Conservation (phyloP, 306 rosid genomes). For the Pyrus communis region DNA sequence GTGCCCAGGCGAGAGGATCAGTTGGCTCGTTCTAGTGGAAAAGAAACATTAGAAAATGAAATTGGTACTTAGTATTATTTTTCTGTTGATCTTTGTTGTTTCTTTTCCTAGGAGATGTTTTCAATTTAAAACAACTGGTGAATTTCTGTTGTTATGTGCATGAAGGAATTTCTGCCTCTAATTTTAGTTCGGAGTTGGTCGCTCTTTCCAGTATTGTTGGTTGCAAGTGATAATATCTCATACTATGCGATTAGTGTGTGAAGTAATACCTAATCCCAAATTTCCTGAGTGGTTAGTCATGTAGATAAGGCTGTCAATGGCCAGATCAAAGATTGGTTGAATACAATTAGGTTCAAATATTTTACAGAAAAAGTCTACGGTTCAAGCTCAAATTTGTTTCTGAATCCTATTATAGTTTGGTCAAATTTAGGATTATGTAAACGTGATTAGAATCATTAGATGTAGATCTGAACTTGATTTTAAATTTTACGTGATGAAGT, state of each 20-base stretch:
- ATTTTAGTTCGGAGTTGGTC: background rate
- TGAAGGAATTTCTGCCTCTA: background rate
- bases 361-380: background rate
- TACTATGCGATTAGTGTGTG: background rate
- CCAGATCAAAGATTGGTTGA: background rate
- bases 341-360: background rate
- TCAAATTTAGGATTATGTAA: background rate
- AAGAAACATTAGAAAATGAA: conserved; percentile 46
- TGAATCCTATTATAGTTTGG: background rate
- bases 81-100: background rate
- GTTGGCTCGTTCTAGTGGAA: conserved; percentile 40
- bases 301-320: background rate
- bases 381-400: background rate
- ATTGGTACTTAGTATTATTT: conserved; percentile 25
- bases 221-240: background rate
- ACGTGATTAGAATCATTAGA: background rate
- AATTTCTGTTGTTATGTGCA: background rate
- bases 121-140: background rate
- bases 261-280: background rate
- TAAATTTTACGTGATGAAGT: background rate
- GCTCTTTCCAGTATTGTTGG: background rate
- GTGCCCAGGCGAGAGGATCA: conserved; percentile 62
- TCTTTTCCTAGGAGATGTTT: background rate
- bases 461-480: background rate
- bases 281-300: background rate